phyloP scores from a whole-genome alignment of 1,284 basidiomycete genomes.

The Exsudoporus floridanus region DNA sequence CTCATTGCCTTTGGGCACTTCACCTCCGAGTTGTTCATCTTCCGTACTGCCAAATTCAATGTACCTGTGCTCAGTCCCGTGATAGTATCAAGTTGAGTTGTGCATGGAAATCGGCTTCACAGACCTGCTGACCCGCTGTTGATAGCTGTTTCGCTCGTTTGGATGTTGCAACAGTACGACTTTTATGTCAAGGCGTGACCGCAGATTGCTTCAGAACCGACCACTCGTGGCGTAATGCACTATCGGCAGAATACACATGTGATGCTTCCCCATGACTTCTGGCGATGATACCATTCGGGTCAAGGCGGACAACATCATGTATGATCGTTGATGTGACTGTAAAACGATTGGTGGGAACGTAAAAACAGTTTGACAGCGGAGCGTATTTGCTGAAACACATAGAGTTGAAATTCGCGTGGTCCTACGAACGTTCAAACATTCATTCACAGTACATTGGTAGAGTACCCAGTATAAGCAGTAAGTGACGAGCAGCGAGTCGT shows the following conservation, averaged over 20 bases:
- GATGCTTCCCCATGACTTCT: neutral
- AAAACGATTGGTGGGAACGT: neutral
- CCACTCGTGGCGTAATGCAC: slow-evolving; percentile 3
- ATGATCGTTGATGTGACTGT: neutral
- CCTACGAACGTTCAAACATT: neutral
- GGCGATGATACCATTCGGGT: slow-evolving; percentile 6
- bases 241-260: neutral
- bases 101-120: neutral
- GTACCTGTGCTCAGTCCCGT: slow-evolving; percentile 73
- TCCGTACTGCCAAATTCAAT: slow-evolving; percentile 70
- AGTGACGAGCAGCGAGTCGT: neutral
- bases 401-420: neutral
- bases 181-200: slow-evolving; percentile 55
- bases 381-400: slow-evolving; percentile 16
- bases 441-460: neutral
- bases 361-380: slow-evolving; percentile 5
- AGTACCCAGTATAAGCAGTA: neutral
- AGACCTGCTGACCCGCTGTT: slow-evolving; percentile 13
- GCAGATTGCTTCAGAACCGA: neutral
- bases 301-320: neutral
- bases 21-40: slow-evolving; percentile 81
- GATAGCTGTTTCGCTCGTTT: slow-evolving; percentile 67
- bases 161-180: slow-evolving; percentile 80
- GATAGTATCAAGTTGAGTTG: slow-evolving; percentile 80
- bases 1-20: slow-evolving; percentile 91